These are phyloP conservation scores for Tetracentron sinense DNA, from an alignment of 164 flowering plant species.

Conservation along the genomic window DNA sequence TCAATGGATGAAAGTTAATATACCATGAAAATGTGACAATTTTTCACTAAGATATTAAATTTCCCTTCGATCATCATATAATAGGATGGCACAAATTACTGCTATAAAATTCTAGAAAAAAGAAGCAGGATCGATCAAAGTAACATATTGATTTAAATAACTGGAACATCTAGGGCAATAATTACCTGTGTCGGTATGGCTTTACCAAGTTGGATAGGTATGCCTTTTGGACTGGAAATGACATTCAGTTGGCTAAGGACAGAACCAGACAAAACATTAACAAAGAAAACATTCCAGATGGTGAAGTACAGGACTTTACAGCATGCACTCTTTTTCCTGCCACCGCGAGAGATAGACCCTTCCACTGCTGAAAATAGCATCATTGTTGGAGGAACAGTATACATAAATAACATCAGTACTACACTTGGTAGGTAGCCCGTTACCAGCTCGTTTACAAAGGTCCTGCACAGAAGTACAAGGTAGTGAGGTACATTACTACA, in stretches of 20 bases:
- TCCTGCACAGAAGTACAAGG: constrained; percentile 49
- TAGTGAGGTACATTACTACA: neutral
- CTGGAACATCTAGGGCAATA: constrained; percentile 1
- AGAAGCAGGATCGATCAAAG: neutral
- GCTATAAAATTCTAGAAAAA: neutral
- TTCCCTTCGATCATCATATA: too few relatives aligned
- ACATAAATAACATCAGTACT: constrained; percentile 56
- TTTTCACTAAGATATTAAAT: too few relatives aligned
- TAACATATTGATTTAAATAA: neutral
- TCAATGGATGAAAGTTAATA: too few relatives aligned
- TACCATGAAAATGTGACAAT: too few relatives aligned
- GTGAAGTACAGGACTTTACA: constrained; percentile 70
- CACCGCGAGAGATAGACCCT: constrained; percentile 79
- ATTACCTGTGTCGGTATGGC: constrained; percentile 71
- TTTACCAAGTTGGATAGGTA: constrained; percentile 60
- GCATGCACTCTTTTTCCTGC: constrained; percentile 87
- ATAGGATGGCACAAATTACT: too few relatives aligned
- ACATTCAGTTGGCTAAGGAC: constrained; percentile 49
- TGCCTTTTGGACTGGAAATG: constrained; percentile 52
- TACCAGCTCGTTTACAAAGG: constrained; percentile 47
- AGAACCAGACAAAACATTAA: constrained; percentile 73
- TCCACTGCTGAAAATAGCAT: constrained; percentile 74
- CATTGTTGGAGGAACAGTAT: constrained; percentile 78
- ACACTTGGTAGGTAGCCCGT: constrained; percentile 97
- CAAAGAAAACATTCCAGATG: constrained; percentile 95